A percentile compares a stretch with the other conserved stretches of the same genome.
Conservation (phyloP, 2,329 filamentous ascomycete genomes). For the Pezicula radicicola region DNA sequence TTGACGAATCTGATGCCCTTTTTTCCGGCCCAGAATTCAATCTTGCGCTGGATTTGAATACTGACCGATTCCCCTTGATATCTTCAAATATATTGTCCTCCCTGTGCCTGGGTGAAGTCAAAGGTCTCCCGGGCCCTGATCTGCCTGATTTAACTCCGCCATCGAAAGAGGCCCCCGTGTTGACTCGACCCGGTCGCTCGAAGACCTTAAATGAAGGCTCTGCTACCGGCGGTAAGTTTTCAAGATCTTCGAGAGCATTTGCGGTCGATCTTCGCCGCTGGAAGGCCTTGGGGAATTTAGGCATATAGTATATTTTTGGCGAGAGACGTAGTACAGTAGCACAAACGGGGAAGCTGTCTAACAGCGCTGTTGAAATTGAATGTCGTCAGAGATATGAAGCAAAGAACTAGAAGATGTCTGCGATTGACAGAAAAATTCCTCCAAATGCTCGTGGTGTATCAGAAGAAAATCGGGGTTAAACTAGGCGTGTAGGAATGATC, state of each 20-base stretch:
- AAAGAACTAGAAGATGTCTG: not conserved
- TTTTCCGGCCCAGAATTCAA: not conserved
- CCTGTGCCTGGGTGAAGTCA: constrained; percentile 19
- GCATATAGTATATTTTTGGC: constrained; percentile 26
- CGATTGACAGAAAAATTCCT: not conserved
- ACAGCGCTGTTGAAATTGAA: not conserved
- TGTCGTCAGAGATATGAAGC: not conserved
- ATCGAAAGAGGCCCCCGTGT: constrained; percentile 24
- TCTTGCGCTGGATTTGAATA: not conserved
- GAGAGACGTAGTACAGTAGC: not conserved
- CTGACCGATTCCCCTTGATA: constrained; percentile 30
- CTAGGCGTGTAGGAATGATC: not conserved
- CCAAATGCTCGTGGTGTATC: not conserved
- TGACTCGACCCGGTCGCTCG: constrained; percentile 22
- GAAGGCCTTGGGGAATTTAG: constrained; percentile 30
- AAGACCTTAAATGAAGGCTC: constrained; percentile 31
- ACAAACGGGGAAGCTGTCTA: not conserved
- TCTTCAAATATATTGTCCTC: constrained; percentile 31
- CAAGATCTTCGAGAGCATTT: constrained; percentile 24
- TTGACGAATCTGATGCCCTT: not conserved
- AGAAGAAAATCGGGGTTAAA: not conserved
- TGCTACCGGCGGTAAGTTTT: constrained; percentile 13
- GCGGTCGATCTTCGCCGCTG: constrained; percentile 30
- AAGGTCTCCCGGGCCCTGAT: constrained; percentile 12
- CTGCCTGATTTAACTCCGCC: constrained; percentile 25